Percentiles rank a stretch among this genome's conserved stretches.
Conservation (phyloP, 2,329 filamentous ascomycete species). For the Stachybotrys chartarum region DNA sequence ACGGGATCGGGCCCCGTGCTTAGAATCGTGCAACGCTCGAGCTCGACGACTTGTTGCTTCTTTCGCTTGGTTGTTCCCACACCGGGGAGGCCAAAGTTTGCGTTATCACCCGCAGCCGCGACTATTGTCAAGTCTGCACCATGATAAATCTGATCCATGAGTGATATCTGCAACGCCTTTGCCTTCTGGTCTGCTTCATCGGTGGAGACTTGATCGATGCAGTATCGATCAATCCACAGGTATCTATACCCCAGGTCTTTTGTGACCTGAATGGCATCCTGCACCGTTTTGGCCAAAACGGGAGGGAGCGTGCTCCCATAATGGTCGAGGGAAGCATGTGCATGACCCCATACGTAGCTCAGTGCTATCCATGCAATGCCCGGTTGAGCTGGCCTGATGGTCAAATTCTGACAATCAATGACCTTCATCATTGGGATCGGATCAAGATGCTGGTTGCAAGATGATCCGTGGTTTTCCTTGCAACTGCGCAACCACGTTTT, state of each 20-base stretch:
- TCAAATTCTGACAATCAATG: background rate
- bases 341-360: background rate
- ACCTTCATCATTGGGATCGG: too few relatives aligned
- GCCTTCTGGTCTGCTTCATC: constrained; percentile 1
- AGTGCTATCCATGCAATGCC: background rate
- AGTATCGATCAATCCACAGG: constrained; percentile 2
- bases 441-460: too few relatives aligned
- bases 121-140: constrained; percentile 12
- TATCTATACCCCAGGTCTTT: background rate
- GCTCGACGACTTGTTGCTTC: too few relatives aligned
- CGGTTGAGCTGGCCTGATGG: background rate
- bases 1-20: too few relatives aligned
- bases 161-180: constrained; percentile 5
- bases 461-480: too few relatives aligned
- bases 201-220: constrained; percentile 13
- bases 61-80: background rate
- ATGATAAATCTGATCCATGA: constrained; percentile 12
- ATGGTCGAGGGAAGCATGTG: too few relatives aligned
- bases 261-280: background rate
- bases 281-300: background rate
- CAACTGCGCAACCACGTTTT: too few relatives aligned
- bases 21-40: too few relatives aligned
- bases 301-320: too few relatives aligned
- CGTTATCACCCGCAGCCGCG: constrained; percentile 8
- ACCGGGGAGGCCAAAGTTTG: constrained; percentile 9